Evolutionary conservation across 2,329 filamentous ascomycete species (phyloP), one percentile per base, ranked within the genome.

Genomic region (Pseudopyricularia cyperi): DNA sequence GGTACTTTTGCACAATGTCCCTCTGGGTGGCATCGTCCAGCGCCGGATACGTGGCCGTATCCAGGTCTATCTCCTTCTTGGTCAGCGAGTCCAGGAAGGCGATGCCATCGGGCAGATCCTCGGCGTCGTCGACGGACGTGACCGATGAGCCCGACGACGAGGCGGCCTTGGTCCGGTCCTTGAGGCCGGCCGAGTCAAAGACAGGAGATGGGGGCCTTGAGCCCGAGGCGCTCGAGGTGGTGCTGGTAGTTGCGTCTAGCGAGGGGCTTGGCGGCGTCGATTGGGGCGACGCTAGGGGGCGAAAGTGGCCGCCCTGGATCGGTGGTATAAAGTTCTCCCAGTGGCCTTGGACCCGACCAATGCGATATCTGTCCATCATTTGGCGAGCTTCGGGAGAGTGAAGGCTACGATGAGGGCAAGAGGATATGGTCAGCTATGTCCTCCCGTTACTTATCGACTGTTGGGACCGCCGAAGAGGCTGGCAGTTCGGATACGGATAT

Each of bases 281-380:
- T 7, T 42, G 19, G 22, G 33, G 33, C 11, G 46, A 34, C 8
- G 35, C 15, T 22, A 28, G n/a, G n/a, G 70, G 67, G 57, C 83
- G 77, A 66, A 90, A 95, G 54, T 76, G 75, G 42, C 91, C 91
- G 53, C 89, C 90, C 66, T 97, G 91, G 51, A 97, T 91, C 0
- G 93, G 91, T 4, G 93, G 90, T 7, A 87, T 62, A 63, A 96
- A 95, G 66, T 96, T 96, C 55, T 72, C 71, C 93, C 93, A 98
- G 55, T 71, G 73, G 30, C 88, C 87, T 62, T 93, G 78, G 53
- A 95, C 80, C 56, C 76, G 78, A 46, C 93, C 93, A 61, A 97
- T 89, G 57, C 87, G 82, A 64, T 90, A 97, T 56, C 78, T 79
- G 54, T 79, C 68, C 88, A 96, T 96, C 59, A 80, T 79, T 54